Evolutionary conservation across 2,329 filamentous ascomycete species (phyloP).

Genomic region (Plenodomus lindquistii): DNA sequence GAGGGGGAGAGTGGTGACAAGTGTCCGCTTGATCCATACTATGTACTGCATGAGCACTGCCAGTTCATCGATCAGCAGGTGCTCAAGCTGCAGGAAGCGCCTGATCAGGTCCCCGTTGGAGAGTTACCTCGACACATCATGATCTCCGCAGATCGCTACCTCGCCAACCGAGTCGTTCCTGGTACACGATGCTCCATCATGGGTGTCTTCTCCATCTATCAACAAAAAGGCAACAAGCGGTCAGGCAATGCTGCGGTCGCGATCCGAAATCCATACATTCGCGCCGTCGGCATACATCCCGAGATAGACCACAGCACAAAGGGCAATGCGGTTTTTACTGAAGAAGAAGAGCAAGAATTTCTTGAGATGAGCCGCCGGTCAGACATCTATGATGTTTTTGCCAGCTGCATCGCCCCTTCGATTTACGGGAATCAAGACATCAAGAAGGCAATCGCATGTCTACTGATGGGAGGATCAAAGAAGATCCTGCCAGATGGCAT

Average conservation of each 20-base stretch:
- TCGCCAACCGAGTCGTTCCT: slow-evolving; percentile 93
- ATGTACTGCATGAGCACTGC: slow-evolving; percentile 91
- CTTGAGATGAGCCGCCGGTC: slow-evolving; percentile 85
- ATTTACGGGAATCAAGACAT: slow-evolving; percentile 97
- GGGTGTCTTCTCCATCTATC: slow-evolving; percentile 98
- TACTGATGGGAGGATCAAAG: slow-evolving; percentile 92
- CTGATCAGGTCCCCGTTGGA: slow-evolving; percentile 95
- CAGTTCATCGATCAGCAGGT: slow-evolving; percentile 97
- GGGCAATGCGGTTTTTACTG: slow-evolving; percentile 80
- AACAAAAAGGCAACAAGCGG: slow-evolving; percentile 84
- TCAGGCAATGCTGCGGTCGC: slow-evolving; percentile 80
- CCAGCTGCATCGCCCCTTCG: slow-evolving; percentile 91
- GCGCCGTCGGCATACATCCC: slow-evolving; percentile 88
- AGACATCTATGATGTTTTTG: slow-evolving; percentile 89
- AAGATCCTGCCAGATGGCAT: slow-evolving; percentile 98
- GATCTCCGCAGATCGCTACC: slow-evolving; percentile 92
- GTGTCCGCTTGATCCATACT: slow-evolving; percentile 94
- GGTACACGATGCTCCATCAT: slow-evolving; percentile 93
- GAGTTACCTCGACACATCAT: slow-evolving; percentile 93
- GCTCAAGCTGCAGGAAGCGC: slow-evolving; percentile 95
- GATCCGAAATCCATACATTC: slow-evolving; percentile 91
- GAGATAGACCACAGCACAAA: slow-evolving; percentile 89
- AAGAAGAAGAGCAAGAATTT: slow-evolving; percentile 97
- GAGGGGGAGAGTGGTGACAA: slow-evolving; percentile 70
- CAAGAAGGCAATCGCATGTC: slow-evolving; percentile 94